Percentiles rank a stretch among this genome's conserved stretches.
Conservation (phyloP, 2,329 filamentous ascomycete genomes). For the Alternaria arbusti region DNA sequence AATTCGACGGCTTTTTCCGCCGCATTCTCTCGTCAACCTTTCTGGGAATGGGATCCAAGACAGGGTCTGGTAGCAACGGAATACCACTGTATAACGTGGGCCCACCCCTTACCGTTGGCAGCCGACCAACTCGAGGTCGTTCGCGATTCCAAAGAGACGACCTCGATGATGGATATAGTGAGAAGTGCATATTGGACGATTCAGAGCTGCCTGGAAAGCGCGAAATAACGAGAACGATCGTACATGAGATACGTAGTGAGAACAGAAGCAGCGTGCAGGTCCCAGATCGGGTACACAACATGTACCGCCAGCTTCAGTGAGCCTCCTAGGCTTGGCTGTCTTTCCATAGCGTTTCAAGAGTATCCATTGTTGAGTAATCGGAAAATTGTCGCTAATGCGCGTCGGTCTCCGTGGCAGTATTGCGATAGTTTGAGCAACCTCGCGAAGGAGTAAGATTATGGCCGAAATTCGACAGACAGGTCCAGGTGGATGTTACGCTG, state of each 20-base stretch:
- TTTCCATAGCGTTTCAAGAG: background rate
- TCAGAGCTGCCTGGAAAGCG: constrained; percentile 1
- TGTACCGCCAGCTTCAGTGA: background rate
- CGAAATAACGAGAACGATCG: constrained; percentile 27
- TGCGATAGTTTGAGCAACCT: background rate
- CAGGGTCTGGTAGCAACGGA: background rate
- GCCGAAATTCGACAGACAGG: background rate
- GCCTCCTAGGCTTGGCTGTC: background rate
- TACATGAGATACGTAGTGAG: constrained; percentile 27
- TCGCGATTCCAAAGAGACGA: constrained; percentile 7
- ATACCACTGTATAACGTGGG: constrained; percentile 29
- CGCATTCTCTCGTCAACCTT: constrained; percentile 24
- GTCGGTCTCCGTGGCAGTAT: background rate
- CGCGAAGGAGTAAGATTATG: background rate
- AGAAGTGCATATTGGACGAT: constrained; percentile 23
- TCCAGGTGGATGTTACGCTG: background rate
- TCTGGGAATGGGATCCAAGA: constrained; percentile 12
- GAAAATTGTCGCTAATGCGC: background rate
- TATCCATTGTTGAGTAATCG: background rate
- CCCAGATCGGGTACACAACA: background rate
- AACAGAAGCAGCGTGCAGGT: constrained; percentile 1
- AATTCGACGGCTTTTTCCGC: constrained; percentile 29
- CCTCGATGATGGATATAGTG: constrained; percentile 26
- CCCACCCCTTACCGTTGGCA: constrained; percentile 8
- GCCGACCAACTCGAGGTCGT: constrained; percentile 2